A percentile compares a stretch with the other conserved stretches of the same genome.
Conservation (phyloP, 2,329 filamentous ascomycete genomes). For the Talaromyces sp. region DNA sequence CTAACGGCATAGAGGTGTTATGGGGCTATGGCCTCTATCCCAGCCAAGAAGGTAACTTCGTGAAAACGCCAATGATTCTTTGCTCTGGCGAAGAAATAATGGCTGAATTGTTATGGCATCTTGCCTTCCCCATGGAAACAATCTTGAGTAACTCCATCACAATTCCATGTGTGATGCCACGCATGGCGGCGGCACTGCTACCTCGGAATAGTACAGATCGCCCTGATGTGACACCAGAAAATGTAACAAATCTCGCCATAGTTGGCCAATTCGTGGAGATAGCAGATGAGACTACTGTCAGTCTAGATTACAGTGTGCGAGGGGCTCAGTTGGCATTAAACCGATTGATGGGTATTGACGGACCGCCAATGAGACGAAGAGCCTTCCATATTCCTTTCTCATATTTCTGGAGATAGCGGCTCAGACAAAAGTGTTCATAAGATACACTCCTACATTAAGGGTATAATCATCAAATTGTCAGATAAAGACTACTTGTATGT, state of each 20-base stretch:
- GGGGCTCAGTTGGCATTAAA: slow-evolving; percentile 34
- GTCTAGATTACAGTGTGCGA: slow-evolving; percentile 36
- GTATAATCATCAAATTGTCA: no score
- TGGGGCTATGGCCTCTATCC: not conserved
- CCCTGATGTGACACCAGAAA: slow-evolving; percentile 34
- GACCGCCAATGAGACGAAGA: not conserved
- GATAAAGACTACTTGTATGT: not conserved
- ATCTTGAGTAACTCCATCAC: slow-evolving; percentile 25
- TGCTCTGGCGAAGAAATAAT: slow-evolving; percentile 41
- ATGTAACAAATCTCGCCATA: slow-evolving; percentile 35
- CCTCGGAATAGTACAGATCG: slow-evolving; percentile 32
- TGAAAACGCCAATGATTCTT: slow-evolving; percentile 27
- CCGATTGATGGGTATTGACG: slow-evolving; percentile 21
- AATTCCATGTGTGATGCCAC: slow-evolving; percentile 39
- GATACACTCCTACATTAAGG: no score
- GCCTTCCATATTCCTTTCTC: no score
- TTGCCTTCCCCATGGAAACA: slow-evolving; percentile 30
- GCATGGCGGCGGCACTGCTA: slow-evolving; percentile 35
- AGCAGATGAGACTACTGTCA: slow-evolving; percentile 34
- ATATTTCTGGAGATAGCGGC: no score
- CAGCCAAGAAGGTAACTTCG: not conserved
- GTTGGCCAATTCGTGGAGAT: slow-evolving; percentile 43
- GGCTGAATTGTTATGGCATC: slow-evolving; percentile 34
- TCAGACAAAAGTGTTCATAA: no score
- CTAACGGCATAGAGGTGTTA: not conserved